Evolutionary conservation across 306 rosid species (phyloP).

Genomic region (Luffa aegyptiaca): DNA sequence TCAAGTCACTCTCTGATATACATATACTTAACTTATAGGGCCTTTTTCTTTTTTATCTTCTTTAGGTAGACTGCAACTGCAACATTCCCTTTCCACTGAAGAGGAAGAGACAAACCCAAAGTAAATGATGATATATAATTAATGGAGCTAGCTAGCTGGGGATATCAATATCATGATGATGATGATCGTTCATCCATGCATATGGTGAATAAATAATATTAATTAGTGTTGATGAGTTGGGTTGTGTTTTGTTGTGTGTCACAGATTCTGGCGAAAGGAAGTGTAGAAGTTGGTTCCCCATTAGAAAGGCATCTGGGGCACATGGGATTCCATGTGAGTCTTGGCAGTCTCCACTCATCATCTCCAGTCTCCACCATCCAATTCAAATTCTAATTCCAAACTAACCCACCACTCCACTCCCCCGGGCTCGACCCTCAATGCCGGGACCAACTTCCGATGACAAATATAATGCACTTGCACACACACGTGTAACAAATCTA

Average conservation of each 20-base stretch:
- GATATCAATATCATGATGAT: no score
- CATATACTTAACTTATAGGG: no score
- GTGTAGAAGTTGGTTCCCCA: slow-evolving; percentile 9
- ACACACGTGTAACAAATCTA: slow-evolving; percentile 24
- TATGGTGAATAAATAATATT: no score
- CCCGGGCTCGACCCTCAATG: slow-evolving; percentile 28
- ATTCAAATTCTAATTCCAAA: neutral
- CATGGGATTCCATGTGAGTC: slow-evolving; percentile 31
- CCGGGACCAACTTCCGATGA: slow-evolving; percentile 29
- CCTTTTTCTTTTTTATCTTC: neutral
- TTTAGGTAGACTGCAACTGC: neutral
- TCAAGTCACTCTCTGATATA: neutral
- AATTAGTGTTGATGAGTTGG: no score
- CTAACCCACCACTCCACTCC: neutral
- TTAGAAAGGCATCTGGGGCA: slow-evolving; percentile 21
- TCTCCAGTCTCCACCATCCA: neutral
- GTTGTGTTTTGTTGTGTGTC: no score
- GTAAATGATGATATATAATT: no score
- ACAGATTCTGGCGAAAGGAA: no score
- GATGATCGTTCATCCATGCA: no score
- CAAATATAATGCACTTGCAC: neutral
- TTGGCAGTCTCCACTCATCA: slow-evolving; percentile 7
- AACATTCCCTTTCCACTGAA: neutral
- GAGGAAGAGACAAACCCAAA: neutral
- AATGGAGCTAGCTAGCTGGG: no score